A percentile compares a stretch with the other conserved stretches of the same genome.
These are phyloP conservation scores for Globisporangium camurandrum DNA, from an alignment of 352 stramenopile genomes.

Conservation along the genomic window DNA sequence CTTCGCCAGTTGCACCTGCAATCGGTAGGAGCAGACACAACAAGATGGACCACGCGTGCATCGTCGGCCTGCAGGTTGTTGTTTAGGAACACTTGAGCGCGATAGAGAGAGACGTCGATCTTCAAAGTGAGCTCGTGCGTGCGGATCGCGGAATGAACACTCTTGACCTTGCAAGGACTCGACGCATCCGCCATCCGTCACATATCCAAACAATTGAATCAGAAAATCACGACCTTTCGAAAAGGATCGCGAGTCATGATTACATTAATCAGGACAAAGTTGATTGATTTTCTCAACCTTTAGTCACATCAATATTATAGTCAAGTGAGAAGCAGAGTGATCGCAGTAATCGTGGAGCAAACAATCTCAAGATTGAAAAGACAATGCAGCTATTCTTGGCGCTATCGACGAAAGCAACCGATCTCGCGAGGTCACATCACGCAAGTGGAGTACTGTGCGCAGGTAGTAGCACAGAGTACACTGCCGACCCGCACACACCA, in stretches of 20 bases:
- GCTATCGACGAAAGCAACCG: too few relatives aligned
- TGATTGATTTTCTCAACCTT: too few relatives aligned
- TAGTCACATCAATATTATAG: too few relatives aligned
- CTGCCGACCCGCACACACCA: too few relatives aligned
- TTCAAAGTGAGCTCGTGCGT: background rate
- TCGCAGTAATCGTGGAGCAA: too few relatives aligned
- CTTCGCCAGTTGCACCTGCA: background rate
- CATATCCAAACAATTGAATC: background rate
- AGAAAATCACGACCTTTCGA: background rate
- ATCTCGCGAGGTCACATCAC: slow-evolving; percentile 6
- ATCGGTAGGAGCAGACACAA: slow-evolving; percentile 2
- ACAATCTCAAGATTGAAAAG: too few relatives aligned
- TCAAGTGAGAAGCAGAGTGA: too few relatives aligned
- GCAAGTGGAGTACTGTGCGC: background rate
- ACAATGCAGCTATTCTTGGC: slow-evolving; percentile 1
- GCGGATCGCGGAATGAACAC: slow-evolving; percentile 3
- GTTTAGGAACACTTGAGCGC: too few relatives aligned
- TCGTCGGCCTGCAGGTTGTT: background rate
- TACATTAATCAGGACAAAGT: too few relatives aligned
- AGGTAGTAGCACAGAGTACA: too few relatives aligned
- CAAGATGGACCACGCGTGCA: slow-evolving; percentile 2
- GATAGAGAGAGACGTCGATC: background rate
- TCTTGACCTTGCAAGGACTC: too few relatives aligned
- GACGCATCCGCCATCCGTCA: background rate
- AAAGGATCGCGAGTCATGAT: background rate